Base-by-base conservation (phyloP, 2,329 filamentous ascomycete species). In the Aspergillus texensis region DNA sequence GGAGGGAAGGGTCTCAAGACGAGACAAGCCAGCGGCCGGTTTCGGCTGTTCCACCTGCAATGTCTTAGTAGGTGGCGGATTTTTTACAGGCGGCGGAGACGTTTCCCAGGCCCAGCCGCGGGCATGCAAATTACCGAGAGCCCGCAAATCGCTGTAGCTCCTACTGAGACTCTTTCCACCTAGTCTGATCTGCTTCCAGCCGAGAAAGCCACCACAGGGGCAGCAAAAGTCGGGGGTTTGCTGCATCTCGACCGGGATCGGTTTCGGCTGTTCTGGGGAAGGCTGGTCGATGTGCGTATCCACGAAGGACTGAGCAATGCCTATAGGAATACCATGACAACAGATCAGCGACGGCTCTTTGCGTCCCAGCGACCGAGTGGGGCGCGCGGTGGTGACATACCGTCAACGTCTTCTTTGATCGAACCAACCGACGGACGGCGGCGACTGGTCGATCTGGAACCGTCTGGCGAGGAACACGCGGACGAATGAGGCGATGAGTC, bases 1-100 rank as follows among this genome's bases (percentile, higher is more conserved):
- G 58, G 85, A 82, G 0, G 91, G 91, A 9, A 94, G 82, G 65
- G 77, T 85, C 80, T 93, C 91, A 46, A 94, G 79, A 30, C 84
- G 81, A 26, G 89, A 77, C 81, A 65, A 72, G 58, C 68, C 74
- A 52, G 68, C 73, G 50, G 68, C 66, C 57, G 61, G 72, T 66
- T 65, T 70, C 53, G 58, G 32, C 36, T 67, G 58, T 58, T 70
- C 64, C 34, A 67, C 65, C 59, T 71, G 67, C 50, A 74, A 63
- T 19, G 69, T 65, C 58, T 70, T 70, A 56, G 66, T 62, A 34
- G 69, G 60, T 2, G 63, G 62, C 26, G 57, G 57, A 52, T 57
- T 60, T 26, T 39, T 58, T 65, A 65, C 56, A 60, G 60, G 50
- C 53, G 68, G 59, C 19, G 74, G 69, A 43, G 70, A 70, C 16